These are phyloP conservation scores for Calophaca sinica DNA, from an alignment of 306 rosid species.

Conservation along the genomic window DNA sequence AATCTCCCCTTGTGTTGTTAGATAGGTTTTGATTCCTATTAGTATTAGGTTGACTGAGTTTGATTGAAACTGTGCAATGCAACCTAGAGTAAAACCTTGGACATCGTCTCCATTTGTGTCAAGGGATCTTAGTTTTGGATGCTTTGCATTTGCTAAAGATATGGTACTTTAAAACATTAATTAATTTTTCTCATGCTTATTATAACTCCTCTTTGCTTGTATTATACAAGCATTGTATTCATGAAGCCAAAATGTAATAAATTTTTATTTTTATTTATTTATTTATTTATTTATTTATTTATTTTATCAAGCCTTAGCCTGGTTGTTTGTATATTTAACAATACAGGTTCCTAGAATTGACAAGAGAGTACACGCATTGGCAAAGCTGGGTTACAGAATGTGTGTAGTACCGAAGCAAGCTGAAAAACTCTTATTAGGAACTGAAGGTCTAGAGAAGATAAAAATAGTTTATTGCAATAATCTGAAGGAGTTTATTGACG, in stretches of 20 bases:
- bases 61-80: no score
- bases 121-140: background rate
- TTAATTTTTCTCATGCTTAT: background rate
- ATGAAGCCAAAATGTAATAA: conserved; percentile 25
- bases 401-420: conserved; percentile 80
- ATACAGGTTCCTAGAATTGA: conserved; percentile 86
- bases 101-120: no score
- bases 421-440: conserved; percentile 53
- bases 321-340: conserved; percentile 17
- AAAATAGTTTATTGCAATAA: conserved; percentile 68
- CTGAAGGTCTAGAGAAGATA: conserved; percentile 51
- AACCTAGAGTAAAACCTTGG: no score
- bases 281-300: background rate
- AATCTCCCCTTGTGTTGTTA: no score
- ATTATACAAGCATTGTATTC: no score
- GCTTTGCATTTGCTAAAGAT: conserved; percentile 28
- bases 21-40: no score
- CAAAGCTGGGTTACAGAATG: conserved; percentile 77
- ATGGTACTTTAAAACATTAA: no score
- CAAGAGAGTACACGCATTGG: conserved; percentile 74
- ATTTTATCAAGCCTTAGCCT: conserved; percentile 23
- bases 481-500: conserved; percentile 82
- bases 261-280: background rate
- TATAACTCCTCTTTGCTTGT: background rate
- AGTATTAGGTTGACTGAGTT: no score